phyloP scores from a whole-genome alignment of 148 eudicot species.

The Pharnaceum exiguum region DNA sequence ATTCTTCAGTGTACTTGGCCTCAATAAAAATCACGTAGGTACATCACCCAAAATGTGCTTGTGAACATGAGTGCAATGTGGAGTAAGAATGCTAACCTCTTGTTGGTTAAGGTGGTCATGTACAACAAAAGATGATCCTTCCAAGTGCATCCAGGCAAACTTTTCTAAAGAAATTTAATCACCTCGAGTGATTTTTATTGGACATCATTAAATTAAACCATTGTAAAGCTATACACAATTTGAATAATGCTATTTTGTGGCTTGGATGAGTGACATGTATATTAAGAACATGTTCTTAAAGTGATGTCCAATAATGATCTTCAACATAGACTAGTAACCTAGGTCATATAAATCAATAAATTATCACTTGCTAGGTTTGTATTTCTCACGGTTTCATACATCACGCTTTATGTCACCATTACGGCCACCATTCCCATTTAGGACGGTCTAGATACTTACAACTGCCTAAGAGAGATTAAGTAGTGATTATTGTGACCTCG shows the following conservation, averaged over 20 bases:
- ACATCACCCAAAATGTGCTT: conserved; percentile 17
- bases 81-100: conserved; percentile 17
- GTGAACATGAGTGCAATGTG: conserved; percentile 29
- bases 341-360: background rate
- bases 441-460: background rate
- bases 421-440: conserved; percentile 20
- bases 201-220: conserved; percentile 5
- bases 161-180: conserved; percentile 16
- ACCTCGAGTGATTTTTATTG: background rate
- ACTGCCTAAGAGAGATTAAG: background rate
- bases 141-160: conserved; percentile 15
- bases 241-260: background rate
- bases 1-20: conserved; percentile 17
- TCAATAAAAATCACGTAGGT: conserved; percentile 26
- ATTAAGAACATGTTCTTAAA: conserved; percentile 14
- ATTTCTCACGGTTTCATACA: conserved; percentile 5
- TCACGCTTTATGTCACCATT: conserved; percentile 12
- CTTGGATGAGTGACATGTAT: conserved; percentile 9
- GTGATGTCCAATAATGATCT: conserved; percentile 19
- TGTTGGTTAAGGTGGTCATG: conserved; percentile 20
- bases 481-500: conserved; percentile 4
- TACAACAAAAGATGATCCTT: conserved; percentile 11
- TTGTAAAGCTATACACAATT: conserved; percentile 1
- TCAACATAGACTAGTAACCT: conserved; percentile 10
- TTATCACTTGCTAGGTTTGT: conserved; percentile 12